phyloP scores from a whole-genome alignment of 1,139 yeast genomes.

The Hemisphaericaspora lyxosophila region DNA sequence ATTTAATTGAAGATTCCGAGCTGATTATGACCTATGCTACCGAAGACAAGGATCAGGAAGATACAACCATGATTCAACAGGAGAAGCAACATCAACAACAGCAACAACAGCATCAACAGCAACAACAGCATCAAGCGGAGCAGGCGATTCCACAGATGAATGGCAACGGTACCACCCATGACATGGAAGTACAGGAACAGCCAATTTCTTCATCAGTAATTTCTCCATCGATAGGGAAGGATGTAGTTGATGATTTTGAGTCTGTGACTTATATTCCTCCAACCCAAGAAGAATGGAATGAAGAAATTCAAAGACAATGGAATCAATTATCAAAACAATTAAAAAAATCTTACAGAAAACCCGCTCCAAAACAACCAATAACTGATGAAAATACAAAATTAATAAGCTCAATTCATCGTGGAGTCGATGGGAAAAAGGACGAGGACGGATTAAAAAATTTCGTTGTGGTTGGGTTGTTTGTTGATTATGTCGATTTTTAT shows the following conservation, averaged over 20 bases:
- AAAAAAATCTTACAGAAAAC: constrained; percentile 68
- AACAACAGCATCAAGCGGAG: background rate
- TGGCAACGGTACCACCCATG: background rate
- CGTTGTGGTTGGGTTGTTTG: constrained; percentile 66
- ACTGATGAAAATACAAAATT: constrained; percentile 55
- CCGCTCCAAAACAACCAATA: constrained; percentile 63
- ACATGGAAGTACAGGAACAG: constrained; percentile 7
- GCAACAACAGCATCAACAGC: constrained; percentile 1
- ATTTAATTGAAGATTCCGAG: constrained; percentile 14
- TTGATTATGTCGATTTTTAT: constrained; percentile 70
- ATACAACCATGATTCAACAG: constrained; percentile 2
- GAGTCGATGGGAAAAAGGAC: constrained; percentile 80
- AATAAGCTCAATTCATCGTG: constrained; percentile 72
- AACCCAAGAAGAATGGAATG: constrained; percentile 60
- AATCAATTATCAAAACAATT: constrained; percentile 51
- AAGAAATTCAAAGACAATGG: constrained; percentile 69
- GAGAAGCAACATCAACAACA: constrained; percentile 1
- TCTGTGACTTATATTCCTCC: constrained; percentile 40
- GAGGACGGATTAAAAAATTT: constrained; percentile 68
- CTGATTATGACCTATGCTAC: constrained; percentile 17
- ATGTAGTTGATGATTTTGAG: constrained; percentile 6
- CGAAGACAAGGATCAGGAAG: constrained; percentile 3
- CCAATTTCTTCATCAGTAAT: constrained; percentile 28
- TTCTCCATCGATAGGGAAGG: constrained; percentile 23
- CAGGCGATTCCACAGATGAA: background rate